Percentiles rank a stretch among this genome's conserved stretches.
These are phyloP conservation scores for Trichoderma endophyticum DNA, from an alignment of 2,329 filamentous ascomycete genomes.

Conservation along the genomic window DNA sequence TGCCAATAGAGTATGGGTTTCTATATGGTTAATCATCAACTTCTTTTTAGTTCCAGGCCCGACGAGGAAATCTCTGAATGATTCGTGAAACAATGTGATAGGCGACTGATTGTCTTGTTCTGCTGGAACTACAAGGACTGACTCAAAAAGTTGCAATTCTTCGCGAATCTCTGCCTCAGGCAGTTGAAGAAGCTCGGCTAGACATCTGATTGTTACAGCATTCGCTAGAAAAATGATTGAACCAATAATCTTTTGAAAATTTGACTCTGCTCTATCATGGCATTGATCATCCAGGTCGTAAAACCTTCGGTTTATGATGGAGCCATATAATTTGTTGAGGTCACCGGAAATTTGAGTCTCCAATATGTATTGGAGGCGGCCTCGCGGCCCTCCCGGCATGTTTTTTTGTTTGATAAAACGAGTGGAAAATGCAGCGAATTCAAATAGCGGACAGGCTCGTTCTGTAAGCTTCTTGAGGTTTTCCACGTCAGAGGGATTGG, in stretches of 20 bases:
- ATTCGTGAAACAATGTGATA: conserved; percentile 34
- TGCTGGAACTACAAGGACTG: conserved; percentile 33
- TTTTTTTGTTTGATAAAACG: conserved; percentile 24
- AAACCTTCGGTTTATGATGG: conserved; percentile 21
- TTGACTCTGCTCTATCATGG: conserved; percentile 16
- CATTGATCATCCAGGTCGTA: background rate
- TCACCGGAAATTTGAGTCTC: conserved; percentile 5
- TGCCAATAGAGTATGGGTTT: background rate
- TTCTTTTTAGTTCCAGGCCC: conserved; percentile 23
- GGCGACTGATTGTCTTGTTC: conserved; percentile 16
- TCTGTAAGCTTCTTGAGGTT: background rate
- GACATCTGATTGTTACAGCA: conserved; percentile 29
- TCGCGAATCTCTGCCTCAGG: conserved; percentile 18
- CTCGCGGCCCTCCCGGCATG: conserved; percentile 6
- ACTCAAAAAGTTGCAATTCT: conserved; percentile 31
- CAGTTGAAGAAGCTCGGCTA: conserved; percentile 28
- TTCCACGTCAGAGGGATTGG: background rate
- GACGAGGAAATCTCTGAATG: conserved; percentile 34
- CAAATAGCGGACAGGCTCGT: conserved; percentile 23
- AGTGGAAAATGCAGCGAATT: conserved; percentile 22
- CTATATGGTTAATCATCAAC: conserved; percentile 17
- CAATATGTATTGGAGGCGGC: conserved; percentile 26
- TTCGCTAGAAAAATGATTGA: conserved; percentile 29
- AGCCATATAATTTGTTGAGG: conserved; percentile 22
- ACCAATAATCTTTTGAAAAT: conserved; percentile 32